These are phyloP conservation scores for Aspergillus felis DNA, from an alignment of 2,329 filamentous ascomycete species.

Conservation along the genomic window DNA sequence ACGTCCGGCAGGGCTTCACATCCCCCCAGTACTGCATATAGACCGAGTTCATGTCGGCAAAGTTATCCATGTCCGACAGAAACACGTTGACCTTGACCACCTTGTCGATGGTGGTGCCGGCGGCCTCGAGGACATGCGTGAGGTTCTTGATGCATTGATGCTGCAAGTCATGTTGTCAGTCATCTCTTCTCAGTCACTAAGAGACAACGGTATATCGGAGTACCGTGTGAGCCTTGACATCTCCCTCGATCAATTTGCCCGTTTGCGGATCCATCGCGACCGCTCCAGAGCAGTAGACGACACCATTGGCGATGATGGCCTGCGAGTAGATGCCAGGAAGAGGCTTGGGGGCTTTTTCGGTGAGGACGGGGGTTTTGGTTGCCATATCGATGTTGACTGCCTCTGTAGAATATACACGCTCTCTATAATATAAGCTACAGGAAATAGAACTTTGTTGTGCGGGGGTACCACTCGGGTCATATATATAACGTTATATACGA, in stretches of 20 bases:
- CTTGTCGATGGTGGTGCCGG: slow-evolving; percentile 56
- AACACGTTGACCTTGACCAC: slow-evolving; percentile 67
- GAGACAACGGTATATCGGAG: background rate
- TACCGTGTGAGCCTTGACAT: slow-evolving; percentile 54
- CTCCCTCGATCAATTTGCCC: slow-evolving; percentile 53
- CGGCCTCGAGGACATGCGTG: slow-evolving; percentile 55
- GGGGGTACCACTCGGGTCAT: background rate
- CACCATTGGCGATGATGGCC: slow-evolving; percentile 59
- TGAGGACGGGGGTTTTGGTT: slow-evolving; percentile 40
- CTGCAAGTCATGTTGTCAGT: slow-evolving; percentile 16
- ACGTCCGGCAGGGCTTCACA: slow-evolving; percentile 55
- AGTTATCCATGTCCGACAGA: slow-evolving; percentile 62
- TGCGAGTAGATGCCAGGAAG: slow-evolving; percentile 56
- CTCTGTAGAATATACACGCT: too few species aligned
- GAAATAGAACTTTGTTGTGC: background rate
- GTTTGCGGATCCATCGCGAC: slow-evolving; percentile 57
- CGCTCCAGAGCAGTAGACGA: slow-evolving; percentile 67
- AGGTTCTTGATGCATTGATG: slow-evolving; percentile 60
- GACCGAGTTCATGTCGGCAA: slow-evolving; percentile 74
- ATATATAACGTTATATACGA: background rate
- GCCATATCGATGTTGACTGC: slow-evolving; percentile 19
- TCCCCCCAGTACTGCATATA: slow-evolving; percentile 69
- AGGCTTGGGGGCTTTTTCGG: slow-evolving; percentile 49
- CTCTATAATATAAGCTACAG: too few species aligned
- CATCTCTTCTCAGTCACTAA: background rate